These are phyloP conservation scores for Candida incommunis DNA, from an alignment of 805 yeast genomes.

Conservation along the genomic window DNA sequence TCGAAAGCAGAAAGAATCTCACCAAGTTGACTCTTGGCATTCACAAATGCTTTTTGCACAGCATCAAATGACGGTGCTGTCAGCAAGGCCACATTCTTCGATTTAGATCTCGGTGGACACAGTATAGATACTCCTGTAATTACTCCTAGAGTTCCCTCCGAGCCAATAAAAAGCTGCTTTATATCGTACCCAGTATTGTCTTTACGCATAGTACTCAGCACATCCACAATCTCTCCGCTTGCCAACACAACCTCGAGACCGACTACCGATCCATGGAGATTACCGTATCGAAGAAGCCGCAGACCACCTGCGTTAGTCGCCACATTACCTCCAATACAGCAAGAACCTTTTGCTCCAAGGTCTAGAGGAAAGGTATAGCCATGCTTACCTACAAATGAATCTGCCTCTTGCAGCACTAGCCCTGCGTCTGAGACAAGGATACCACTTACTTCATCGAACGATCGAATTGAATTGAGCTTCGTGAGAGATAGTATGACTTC, in stretches of 20 bases:
- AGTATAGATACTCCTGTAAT: constrained; percentile 80
- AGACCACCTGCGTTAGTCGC: constrained; percentile 97
- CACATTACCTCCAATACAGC: constrained; percentile 87
- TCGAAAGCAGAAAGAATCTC: constrained; percentile 88
- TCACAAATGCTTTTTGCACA: constrained; percentile 66
- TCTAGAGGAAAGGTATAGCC: constrained; percentile 89
- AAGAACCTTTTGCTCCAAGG: constrained; percentile 90
- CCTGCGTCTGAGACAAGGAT: constrained; percentile 84
- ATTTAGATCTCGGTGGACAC: constrained; percentile 79
- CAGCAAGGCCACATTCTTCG: constrained; percentile 74
- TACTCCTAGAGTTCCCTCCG: constrained; percentile 84
- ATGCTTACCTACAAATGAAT: constrained; percentile 58
- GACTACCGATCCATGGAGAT: constrained; percentile 78
- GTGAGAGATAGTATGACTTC: constrained; percentile 65
- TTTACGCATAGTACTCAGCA: constrained; percentile 74
- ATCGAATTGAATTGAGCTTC: constrained; percentile 59
- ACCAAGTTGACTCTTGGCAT: constrained; percentile 62
- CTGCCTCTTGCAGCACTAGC: constrained; percentile 72
- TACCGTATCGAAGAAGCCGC: constrained; percentile 75
- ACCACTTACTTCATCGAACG: constrained; percentile 70
- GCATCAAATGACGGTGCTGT: constrained; percentile 68
- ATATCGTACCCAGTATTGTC: constrained; percentile 92
- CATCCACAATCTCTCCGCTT: constrained; percentile 65
- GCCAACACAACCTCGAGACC: constrained; percentile 87
- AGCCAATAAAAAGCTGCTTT: constrained; percentile 83